phyloP scores from a whole-genome alignment of 257 asterid species.

The Ilex asprella region DNA sequence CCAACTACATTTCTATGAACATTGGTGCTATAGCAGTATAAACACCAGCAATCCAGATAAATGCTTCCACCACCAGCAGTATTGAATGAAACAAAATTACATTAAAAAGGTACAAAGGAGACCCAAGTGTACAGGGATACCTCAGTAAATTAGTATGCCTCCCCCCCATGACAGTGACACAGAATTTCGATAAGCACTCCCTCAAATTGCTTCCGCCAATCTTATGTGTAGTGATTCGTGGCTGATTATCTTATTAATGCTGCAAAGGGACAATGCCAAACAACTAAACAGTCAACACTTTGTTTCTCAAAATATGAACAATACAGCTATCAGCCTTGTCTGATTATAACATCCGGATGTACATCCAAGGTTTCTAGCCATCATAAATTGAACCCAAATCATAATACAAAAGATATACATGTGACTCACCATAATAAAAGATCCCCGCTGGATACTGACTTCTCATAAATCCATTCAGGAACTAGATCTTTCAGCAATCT shows the following conservation, averaged over 20 bases:
- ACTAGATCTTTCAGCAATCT: conserved; percentile 64
- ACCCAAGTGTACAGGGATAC: too few relatives aligned
- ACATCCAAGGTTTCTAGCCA: neutral
- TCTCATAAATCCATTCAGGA: conserved; percentile 83
- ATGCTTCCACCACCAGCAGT: too few relatives aligned
- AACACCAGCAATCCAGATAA: too few relatives aligned
- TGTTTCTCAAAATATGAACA: neutral
- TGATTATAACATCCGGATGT: neutral
- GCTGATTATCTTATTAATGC: conserved; percentile 50
- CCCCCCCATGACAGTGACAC: too few relatives aligned
- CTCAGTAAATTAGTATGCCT: too few relatives aligned
- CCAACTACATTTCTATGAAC: too few relatives aligned
- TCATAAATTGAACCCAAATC: neutral
- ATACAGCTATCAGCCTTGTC: neutral
- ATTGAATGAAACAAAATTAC: too few relatives aligned
- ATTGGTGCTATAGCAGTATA: too few relatives aligned
- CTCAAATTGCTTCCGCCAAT: conserved; percentile 46
- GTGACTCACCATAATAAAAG: conserved; percentile 49
- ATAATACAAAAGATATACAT: neutral
- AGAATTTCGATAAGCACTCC: neutral
- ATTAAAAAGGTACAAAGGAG: too few relatives aligned
- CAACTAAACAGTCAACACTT: neutral
- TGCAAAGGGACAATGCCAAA: conserved; percentile 26
- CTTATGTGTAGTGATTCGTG: conserved; percentile 47
- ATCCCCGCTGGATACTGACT: conserved; percentile 53